A percentile compares a stretch with the other conserved stretches of the same genome.
Conservation (phyloP, 2,329 filamentous ascomycete genomes). For the Aureobasidium sp. region DNA sequence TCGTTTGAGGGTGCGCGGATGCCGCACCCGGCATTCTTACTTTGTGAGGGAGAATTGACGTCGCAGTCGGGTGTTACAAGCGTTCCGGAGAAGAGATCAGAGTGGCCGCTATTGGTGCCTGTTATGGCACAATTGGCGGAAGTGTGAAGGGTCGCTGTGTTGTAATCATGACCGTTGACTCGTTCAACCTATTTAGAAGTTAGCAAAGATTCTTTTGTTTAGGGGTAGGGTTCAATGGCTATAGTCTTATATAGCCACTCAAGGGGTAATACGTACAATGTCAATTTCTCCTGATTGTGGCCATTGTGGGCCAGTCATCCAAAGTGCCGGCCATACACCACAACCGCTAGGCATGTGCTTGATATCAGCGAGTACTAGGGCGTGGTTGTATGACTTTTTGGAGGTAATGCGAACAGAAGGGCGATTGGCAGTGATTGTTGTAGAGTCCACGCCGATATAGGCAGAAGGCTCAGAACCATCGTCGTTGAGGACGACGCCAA, state of each 20-base stretch:
- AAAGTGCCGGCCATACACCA: slow-evolving; percentile 46
- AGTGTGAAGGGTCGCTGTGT: slow-evolving; percentile 41
- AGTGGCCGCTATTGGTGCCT: slow-evolving; percentile 17
- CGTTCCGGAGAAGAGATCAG: slow-evolving; percentile 39
- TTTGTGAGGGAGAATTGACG: slow-evolving; percentile 33
- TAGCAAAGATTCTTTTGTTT: too few relatives aligned
- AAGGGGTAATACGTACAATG: slow-evolving; percentile 26
- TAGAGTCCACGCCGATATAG: slow-evolving; percentile 40
- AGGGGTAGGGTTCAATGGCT: too few relatives aligned
- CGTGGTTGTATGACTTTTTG: slow-evolving; percentile 39
- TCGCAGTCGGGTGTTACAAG: slow-evolving; percentile 43
- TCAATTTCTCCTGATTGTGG: slow-evolving; percentile 40
- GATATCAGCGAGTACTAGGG: slow-evolving; percentile 44
- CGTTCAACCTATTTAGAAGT: slow-evolving; percentile 26
- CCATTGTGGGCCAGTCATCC: slow-evolving; percentile 30
- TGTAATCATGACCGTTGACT: slow-evolving; percentile 32
- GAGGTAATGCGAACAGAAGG: slow-evolving; percentile 40
- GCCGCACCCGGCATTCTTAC: slow-evolving; percentile 35
- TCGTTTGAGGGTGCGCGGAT: slow-evolving; percentile 24
- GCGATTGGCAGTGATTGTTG: slow-evolving; percentile 28
- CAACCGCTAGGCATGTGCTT: slow-evolving; percentile 45
- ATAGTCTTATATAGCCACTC: too few relatives aligned
- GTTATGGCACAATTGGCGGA: slow-evolving; percentile 35
- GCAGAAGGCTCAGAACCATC: slow-evolving; percentile 23
- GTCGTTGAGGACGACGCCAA: slow-evolving; percentile 34